Percentiles rank a stretch among this genome's conserved stretches.
Conservation (phyloP, 2,329 filamentous ascomycete species). For the Fusarium floridanum region DNA sequence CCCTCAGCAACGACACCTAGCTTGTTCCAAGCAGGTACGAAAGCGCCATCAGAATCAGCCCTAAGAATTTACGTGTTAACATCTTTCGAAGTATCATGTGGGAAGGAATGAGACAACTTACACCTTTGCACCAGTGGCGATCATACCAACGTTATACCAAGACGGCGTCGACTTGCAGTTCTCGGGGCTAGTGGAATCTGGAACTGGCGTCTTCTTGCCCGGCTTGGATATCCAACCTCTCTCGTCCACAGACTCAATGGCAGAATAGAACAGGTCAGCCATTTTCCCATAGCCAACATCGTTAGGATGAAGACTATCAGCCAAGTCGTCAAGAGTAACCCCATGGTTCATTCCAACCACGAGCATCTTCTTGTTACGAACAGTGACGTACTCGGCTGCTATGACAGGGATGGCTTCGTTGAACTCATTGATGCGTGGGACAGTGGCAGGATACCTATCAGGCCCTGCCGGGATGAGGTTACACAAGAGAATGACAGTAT, state of each 20-base stretch:
- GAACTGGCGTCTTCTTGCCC: neutral
- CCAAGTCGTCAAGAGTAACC: neutral
- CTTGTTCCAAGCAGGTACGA: neutral
- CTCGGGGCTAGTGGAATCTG: neutral
- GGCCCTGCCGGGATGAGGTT: neutral
- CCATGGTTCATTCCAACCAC: neutral
- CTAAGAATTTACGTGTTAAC: neutral
- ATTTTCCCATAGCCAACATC: neutral
- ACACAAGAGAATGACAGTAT: neutral
- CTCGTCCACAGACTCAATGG: neutral
- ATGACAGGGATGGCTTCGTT: neutral
- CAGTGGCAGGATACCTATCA: neutral
- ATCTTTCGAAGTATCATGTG: neutral
- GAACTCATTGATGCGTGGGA: neutral
- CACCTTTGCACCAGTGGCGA: slow-evolving; percentile 3
- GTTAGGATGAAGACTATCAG: neutral
- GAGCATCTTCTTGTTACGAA: neutral
- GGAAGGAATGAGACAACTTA: neutral
- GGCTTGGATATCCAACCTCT: neutral
- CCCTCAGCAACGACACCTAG: neutral
- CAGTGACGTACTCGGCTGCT: neutral
- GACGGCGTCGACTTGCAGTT: slow-evolving; percentile 2
- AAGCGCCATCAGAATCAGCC: neutral
- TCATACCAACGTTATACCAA: slow-evolving; percentile 3
- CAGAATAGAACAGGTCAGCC: neutral